Conservation (phyloP, 768 basidiomycete species). For the Pluteus cervinus region DNA sequence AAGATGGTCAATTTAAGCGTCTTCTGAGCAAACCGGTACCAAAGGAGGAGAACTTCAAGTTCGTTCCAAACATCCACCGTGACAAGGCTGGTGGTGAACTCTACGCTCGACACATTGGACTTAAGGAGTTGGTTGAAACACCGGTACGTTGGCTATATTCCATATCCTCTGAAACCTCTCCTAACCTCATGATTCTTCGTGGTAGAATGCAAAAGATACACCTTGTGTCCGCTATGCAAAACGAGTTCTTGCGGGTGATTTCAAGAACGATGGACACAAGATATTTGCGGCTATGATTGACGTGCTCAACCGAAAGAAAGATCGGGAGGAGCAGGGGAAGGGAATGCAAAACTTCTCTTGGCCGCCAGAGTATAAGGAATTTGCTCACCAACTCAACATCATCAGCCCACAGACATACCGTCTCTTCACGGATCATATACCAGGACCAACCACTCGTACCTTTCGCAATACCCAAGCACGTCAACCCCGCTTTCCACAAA, state of each 20-base stretch:
- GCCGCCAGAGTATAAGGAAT: conserved; percentile 11
- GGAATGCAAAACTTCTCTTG: conserved; percentile 1
- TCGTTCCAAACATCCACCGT: background rate
- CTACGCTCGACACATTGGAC: background rate
- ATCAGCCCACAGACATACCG: conserved; percentile 14
- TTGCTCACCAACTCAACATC: conserved; percentile 12
- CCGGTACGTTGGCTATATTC: too few species aligned
- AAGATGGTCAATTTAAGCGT: too few species aligned
- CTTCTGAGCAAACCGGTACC: too few species aligned
- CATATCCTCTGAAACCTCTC: too few species aligned
- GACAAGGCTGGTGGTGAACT: background rate
- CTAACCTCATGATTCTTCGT: too few species aligned
- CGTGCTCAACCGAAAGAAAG: background rate
- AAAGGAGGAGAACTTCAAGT: background rate
- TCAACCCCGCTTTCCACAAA: conserved; percentile 16
- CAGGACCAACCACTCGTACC: conserved; percentile 9
- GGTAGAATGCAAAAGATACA: background rate
- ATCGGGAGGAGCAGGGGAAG: background rate
- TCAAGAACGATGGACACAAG: background rate
- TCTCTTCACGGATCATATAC: conserved; percentile 13
- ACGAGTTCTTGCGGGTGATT: background rate
- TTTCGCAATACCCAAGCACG: conserved; percentile 10
- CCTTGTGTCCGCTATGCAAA: background rate
- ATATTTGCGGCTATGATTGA: background rate
- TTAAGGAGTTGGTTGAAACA: background rate